Percentiles rank a stretch among this genome's conserved stretches.
These are phyloP conservation scores for Pleurotus giganteus DNA, from an alignment of 768 basidiomycete species.

Conservation along the genomic window DNA sequence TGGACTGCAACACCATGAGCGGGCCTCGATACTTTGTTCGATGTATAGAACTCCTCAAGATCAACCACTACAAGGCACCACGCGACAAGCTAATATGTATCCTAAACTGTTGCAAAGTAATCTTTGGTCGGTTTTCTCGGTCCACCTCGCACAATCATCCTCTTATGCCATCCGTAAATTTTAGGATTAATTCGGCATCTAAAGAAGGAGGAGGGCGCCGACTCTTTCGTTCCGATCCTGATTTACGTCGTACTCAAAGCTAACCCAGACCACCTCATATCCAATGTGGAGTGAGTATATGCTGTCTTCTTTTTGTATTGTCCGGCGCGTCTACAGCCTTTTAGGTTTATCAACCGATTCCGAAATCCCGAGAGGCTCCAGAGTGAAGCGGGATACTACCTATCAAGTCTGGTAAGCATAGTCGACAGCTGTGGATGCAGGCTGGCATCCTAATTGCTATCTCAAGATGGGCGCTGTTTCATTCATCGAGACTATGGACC, in stretches of 20 bases:
- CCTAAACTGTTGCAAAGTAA: slow-evolving; percentile 97
- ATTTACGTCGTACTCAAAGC: slow-evolving; percentile 93
- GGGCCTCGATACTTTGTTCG: slow-evolving; percentile 2
- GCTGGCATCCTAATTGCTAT: background rate
- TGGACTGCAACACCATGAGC: too few species aligned
- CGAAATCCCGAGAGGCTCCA: slow-evolving; percentile 86
- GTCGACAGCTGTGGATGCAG: background rate
- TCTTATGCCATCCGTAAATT: slow-evolving; percentile 10
- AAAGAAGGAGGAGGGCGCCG: slow-evolving; percentile 82
- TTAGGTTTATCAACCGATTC: slow-evolving; percentile 93
- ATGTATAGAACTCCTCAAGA: slow-evolving; percentile 80
- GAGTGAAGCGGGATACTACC: slow-evolving; percentile 95
- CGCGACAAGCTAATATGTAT: slow-evolving; percentile 98
- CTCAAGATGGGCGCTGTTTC: slow-evolving; percentile 91
- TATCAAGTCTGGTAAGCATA: slow-evolving; percentile 82
- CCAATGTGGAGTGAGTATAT: slow-evolving; percentile 84
- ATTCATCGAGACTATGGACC: slow-evolving; percentile 98
- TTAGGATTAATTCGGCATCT: slow-evolving; percentile 88
- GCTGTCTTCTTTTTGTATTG: background rate
- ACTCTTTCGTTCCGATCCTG: slow-evolving; percentile 91
- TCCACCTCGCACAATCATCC: slow-evolving; percentile 3
- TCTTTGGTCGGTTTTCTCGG: slow-evolving; percentile 71
- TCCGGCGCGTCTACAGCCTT: background rate
- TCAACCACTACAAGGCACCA: slow-evolving; percentile 99
- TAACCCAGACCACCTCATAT: slow-evolving; percentile 91